phyloP scores from a whole-genome alignment of 148 eudicot species.

The Amaranthus hypochondriacus region DNA sequence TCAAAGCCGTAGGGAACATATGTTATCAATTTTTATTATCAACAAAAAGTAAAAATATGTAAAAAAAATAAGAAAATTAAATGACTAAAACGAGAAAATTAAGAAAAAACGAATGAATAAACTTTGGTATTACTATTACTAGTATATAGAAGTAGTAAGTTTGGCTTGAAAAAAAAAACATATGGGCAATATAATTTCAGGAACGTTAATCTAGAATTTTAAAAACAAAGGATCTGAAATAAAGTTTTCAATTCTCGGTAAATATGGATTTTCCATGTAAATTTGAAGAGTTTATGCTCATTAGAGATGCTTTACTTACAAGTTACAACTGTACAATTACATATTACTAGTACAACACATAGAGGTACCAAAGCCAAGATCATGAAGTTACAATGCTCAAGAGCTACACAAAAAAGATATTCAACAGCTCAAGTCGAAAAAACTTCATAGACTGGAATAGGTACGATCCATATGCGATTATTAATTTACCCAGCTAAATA shows the following conservation, averaged over 20 bases:
- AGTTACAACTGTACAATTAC: conserved; percentile 26
- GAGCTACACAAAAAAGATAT: conserved; percentile 20
- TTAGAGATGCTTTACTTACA: conserved; percentile 7
- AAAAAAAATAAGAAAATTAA: no score
- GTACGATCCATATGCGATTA: conserved; percentile 13
- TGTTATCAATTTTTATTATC: no score
- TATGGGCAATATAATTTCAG: no score
- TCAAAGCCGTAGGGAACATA: no score
- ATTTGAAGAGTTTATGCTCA: conserved; percentile 14
- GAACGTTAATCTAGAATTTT: no score
- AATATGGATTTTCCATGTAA: no score
- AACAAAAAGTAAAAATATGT: no score
- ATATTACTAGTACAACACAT: conserved; percentile 13
- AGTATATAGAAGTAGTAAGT: no score
- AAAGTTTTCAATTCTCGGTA: background rate
- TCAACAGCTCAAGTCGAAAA: conserved; percentile 15
- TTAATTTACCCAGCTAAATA: conserved; percentile 24
- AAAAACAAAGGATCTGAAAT: background rate
- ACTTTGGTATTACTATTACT: no score
- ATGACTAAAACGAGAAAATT: no score
- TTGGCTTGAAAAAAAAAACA: no score
- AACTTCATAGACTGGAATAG: conserved; percentile 17
- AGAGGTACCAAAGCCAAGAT: conserved; percentile 19
- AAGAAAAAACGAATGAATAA: no score
- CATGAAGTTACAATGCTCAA: conserved; percentile 18